Conservation (phyloP, 352 stramenopile species). For the Phytophthora pistaciae region DNA sequence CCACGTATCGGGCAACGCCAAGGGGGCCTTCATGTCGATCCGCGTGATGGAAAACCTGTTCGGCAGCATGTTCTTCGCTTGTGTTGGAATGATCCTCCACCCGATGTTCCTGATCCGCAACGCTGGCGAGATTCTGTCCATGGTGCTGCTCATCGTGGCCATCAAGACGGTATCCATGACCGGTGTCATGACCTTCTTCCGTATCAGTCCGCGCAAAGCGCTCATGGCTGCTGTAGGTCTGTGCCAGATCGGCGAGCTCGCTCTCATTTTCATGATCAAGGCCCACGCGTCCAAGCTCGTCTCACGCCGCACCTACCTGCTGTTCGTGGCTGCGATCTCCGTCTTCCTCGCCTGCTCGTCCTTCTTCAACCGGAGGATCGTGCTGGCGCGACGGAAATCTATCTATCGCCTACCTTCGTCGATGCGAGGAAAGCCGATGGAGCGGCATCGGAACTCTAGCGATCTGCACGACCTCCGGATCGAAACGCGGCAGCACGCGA, state of each 20-base stretch:
- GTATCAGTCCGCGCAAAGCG: conserved; percentile 78
- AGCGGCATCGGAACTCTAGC: conserved; percentile 24
- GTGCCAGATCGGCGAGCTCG: conserved; percentile 87
- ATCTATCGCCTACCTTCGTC: conserved; percentile 66
- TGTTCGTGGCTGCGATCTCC: conserved; percentile 83
- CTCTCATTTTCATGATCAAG: conserved; percentile 93
- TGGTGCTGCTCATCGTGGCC: conserved; percentile 80
- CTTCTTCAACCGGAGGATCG: conserved; percentile 77
- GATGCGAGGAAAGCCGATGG: conserved; percentile 26
- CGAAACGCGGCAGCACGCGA: conserved; percentile 19
- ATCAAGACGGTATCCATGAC: conserved; percentile 86
- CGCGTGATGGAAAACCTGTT: conserved; percentile 91
- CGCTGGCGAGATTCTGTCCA: conserved; percentile 79
- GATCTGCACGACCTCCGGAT: conserved; percentile 20
- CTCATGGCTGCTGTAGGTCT: conserved; percentile 77
- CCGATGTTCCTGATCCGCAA: conserved; percentile 85
- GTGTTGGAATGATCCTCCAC: conserved; percentile 89
- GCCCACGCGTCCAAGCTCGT: conserved; percentile 86
- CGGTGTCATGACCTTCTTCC: conserved; percentile 84
- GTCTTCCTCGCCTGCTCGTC: conserved; percentile 88
- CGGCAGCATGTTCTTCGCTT: conserved; percentile 91
- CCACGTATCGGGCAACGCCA: conserved; percentile 67
- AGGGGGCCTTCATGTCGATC: conserved; percentile 84
- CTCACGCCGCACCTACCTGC: conserved; percentile 81
- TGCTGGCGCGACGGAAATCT: conserved; percentile 67